Evolutionary conservation across 2,329 filamentous ascomycete species (phyloP), one percentile per base, ranked within the genome.

Genomic region (Aspergillus hiratsukae): DNA sequence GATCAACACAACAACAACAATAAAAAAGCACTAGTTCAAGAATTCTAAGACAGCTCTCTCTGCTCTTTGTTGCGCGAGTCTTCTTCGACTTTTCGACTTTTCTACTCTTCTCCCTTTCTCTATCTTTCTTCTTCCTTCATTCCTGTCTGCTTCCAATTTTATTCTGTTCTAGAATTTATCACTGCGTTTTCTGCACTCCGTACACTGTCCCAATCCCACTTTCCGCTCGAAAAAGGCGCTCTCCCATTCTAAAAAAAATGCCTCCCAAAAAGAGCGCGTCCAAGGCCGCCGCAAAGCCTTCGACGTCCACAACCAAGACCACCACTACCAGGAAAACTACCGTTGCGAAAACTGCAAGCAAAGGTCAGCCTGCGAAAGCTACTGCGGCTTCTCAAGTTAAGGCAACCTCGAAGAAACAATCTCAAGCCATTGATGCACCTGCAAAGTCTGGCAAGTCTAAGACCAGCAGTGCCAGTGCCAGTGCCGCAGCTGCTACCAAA

Each of bases 181-280:
- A 14, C 23, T 10, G 9, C 10, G 10, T 23, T 29, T 46, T 52
- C 31, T 37, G 31, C 14, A 37, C 5, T 17, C 14, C 17, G 31
- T 37, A 37, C 14, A 37, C 14, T 37, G 17, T 37, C 14, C 14
- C 28, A 45, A 28, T 52, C 27, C 8, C 45, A 23, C 49, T 51
- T 61, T 54, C 57, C 23, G 10, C 28, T 14, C 23, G 14, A 17
- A 28, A n/a, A n/a, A 25, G 27, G n/a, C 25, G 31, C 21, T n/a
- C 28, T 27, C 11, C 35, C 9, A 37, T 28, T 45, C 35, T 10
- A 31, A 37, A 57, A 41, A 57, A 17, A 31, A 68, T 72, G 70
- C 68, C 68, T 59, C 67, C 68, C 6, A 72, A 69, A 54, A 71
- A 67, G 55, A 59, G 59, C 50, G 51, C 61, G 7, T 45, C 67